These are phyloP conservation scores for Gracilaria gracilis DNA, from an alignment of 23 red algal species.

Conservation along the genomic window DNA sequence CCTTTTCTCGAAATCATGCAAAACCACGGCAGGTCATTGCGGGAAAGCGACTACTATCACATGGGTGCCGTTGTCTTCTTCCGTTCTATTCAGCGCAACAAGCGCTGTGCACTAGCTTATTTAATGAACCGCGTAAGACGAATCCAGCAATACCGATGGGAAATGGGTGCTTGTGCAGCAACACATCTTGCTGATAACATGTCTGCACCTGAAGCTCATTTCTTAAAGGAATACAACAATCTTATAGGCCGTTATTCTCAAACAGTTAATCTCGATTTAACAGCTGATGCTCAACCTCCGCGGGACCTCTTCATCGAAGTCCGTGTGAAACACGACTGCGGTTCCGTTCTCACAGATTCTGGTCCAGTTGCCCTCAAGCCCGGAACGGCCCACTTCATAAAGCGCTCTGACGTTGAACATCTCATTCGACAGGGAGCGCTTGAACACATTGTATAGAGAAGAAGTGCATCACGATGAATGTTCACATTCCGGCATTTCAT, in stretches of 20 bases:
- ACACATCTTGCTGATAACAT: conserved; percentile 65
- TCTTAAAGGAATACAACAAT: conserved; percentile 67
- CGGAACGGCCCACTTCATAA: conserved; percentile 85
- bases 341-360: conserved; percentile 85
- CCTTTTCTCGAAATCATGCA: conserved; percentile 73
- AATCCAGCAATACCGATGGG: conserved; percentile 74
- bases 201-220: conserved; percentile 66
- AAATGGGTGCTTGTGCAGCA: conserved; percentile 36
- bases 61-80: conserved; percentile 79
- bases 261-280: conserved; percentile 76
- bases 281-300: conserved; percentile 79
- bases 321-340: conserved; percentile 78
- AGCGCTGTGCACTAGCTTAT: conserved; percentile 92
- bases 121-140: conserved; percentile 65
- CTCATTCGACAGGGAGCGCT: conserved; percentile 92
- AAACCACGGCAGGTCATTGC: conserved; percentile 15
- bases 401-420: conserved; percentile 81
- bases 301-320: conserved; percentile 87
- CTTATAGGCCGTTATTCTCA: conserved; percentile 83
- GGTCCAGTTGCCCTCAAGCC: conserved; percentile 75
- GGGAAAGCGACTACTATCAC: conserved; percentile 10
- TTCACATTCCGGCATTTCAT: not conserved
- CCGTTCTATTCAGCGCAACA: conserved; percentile 88
- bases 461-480: not conserved
- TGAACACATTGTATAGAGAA: conserved; percentile 71